A percentile compares a stretch with the other conserved stretches of the same genome.
Evolutionary conservation across 1,139 yeast species (phyloP).

Genomic region (Yamadazyma sp.): DNA sequence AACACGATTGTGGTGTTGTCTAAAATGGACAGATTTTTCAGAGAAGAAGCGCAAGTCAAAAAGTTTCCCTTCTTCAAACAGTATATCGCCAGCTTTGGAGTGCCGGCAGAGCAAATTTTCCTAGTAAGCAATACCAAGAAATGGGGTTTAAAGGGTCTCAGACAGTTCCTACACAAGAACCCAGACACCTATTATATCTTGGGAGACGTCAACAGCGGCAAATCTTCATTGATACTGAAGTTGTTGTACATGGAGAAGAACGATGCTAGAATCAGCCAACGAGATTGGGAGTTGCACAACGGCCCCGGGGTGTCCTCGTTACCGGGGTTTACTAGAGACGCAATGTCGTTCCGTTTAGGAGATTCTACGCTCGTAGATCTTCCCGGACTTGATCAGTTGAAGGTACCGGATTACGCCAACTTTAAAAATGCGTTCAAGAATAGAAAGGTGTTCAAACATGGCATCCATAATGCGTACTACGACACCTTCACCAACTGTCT

Average conservation of each 20-base stretch:
- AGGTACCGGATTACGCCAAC: conserved; percentile 21
- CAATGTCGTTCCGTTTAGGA: conserved; percentile 32
- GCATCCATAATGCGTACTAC: conserved; percentile 36
- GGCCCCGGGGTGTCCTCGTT: conserved; percentile 51
- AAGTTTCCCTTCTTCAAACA: conserved; percentile 48
- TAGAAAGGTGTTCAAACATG: conserved; percentile 25
- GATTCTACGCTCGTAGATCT: conserved; percentile 46
- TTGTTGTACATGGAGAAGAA: conserved; percentile 10
- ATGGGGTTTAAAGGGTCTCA: conserved; percentile 47
- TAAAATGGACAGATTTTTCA: conserved; percentile 55
- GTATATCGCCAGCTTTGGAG: conserved; percentile 39
- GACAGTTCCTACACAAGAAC: conserved; percentile 17
- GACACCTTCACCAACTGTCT: conserved; percentile 44
- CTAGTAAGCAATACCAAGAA: conserved; percentile 48
- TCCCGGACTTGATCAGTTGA: conserved; percentile 50
- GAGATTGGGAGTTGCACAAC: conserved; percentile 14
- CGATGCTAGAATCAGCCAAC: conserved; percentile 9
- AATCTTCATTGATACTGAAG: conserved; percentile 56
- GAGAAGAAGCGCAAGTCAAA: conserved; percentile 26
- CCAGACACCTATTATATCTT: conserved; percentile 52
- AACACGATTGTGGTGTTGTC: conserved; percentile 51
- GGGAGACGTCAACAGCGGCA: conserved; percentile 79
- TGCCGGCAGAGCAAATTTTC: conserved; percentile 46
- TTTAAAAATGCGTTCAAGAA: conserved; percentile 28
- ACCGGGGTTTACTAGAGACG: conserved; percentile 59